These are phyloP conservation scores for Gypsophila paniculata DNA, from an alignment of 179 eudicot genomes.

Conservation along the genomic window DNA sequence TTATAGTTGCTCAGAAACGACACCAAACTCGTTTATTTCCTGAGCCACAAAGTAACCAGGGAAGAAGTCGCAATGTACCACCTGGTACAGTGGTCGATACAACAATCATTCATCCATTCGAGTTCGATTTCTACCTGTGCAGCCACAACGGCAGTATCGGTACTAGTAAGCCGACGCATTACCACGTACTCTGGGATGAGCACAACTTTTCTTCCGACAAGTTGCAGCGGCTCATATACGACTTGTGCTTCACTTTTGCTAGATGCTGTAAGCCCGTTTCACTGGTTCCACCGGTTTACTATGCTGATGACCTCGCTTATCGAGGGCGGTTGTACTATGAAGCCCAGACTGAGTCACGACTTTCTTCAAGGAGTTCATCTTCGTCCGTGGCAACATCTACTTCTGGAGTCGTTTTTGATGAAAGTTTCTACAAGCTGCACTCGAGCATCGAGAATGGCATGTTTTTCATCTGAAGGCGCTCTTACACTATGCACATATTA, in stretches of 20 bases:
- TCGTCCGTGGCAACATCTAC: slow-evolving; percentile 6
- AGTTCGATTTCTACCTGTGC: slow-evolving; percentile 61
- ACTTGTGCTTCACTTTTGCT: slow-evolving; percentile 64
- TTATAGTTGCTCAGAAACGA: slow-evolving; percentile 64
- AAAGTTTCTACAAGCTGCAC: slow-evolving; percentile 31
- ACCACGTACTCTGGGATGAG: slow-evolving; percentile 56
- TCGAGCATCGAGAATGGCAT: slow-evolving; percentile 35
- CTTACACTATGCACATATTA: slow-evolving; percentile 12
- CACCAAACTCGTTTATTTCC: slow-evolving; percentile 65
- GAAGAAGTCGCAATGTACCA: slow-evolving; percentile 41
- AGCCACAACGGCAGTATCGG: slow-evolving; percentile 65
- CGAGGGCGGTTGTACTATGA: slow-evolving; percentile 58
- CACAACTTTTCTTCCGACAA: slow-evolving; percentile 48
- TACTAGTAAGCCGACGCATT: slow-evolving; percentile 69
- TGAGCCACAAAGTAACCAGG: slow-evolving; percentile 23
- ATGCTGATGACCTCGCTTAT: slow-evolving; percentile 62
- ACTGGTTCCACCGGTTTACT: slow-evolving; percentile 66
- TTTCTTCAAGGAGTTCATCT: slow-evolving; percentile 22
- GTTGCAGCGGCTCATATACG: slow-evolving; percentile 54
- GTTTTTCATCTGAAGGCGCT: slow-evolving; percentile 44
- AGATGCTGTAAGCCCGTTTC: slow-evolving; percentile 67
- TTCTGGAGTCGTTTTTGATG: slow-evolving; percentile 18
- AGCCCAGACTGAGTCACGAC: slow-evolving; percentile 26
- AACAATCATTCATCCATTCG: slow-evolving; percentile 43
- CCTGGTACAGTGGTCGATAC: slow-evolving; percentile 74